Conservation (phyloP, 139 green algal genomes). For the Chlamydomonas sp. region DNA sequence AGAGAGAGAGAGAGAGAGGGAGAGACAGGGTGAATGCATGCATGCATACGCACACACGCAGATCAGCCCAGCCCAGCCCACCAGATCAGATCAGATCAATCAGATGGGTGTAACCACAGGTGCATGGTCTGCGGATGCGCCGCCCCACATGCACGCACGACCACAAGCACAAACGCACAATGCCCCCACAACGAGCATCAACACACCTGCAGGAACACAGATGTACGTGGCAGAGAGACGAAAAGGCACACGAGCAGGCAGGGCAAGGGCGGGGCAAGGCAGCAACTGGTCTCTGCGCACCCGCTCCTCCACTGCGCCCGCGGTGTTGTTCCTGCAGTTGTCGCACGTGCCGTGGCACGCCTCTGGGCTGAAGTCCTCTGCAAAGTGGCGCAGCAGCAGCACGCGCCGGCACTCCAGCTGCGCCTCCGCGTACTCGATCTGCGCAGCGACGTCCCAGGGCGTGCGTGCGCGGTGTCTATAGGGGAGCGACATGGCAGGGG, state of each 20-base stretch:
- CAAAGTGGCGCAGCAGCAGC: constrained; percentile 80
- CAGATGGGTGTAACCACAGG: too few species aligned
- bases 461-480: background rate
- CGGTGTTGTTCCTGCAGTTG: constrained; percentile 45
- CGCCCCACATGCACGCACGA: too few species aligned
- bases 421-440: constrained; percentile 78
- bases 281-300: constrained; percentile 8
- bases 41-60: too few species aligned
- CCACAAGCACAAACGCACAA: too few species aligned
- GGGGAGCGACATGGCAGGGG: background rate
- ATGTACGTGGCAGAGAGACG: background rate
- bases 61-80: too few species aligned
- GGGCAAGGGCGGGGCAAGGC: background rate
- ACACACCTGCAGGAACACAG: too few species aligned
- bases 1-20: too few species aligned
- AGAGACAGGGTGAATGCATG: too few species aligned
- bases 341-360: constrained; percentile 68
- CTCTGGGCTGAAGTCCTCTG: constrained; percentile 57
- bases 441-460: background rate
- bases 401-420: constrained; percentile 66
- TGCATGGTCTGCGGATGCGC: too few species aligned
- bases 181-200: too few species aligned
- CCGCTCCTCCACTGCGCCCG: constrained; percentile 12
- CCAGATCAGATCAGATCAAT: too few species aligned
- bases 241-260: background rate